Base-by-base conservation (phyloP, 495 filamentous ascomycete genomes). In the Coniosporium apollinis region DNA sequence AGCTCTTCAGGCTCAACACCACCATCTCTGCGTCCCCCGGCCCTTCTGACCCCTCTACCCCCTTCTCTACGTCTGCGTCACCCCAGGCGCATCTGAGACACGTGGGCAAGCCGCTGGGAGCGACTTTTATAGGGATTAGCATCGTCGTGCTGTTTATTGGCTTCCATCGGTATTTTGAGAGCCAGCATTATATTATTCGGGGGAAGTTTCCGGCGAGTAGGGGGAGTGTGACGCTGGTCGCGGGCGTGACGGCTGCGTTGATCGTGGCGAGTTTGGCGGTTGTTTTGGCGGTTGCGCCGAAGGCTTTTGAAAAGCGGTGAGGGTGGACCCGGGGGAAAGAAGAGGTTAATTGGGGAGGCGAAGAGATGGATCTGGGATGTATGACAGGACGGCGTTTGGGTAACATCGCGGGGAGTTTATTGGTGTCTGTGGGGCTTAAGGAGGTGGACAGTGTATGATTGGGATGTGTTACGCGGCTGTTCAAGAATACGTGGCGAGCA, bases 121-220 rank as follows among this genome's bases (percentile, higher is more conserved):
- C 85, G 2, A 91, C 85, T 0, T 99, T 99, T 47, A 67, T 99
- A 30, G 82, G 64, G 0, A 79, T 96, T 38, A 74, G 79, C 30
- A 84, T 99, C 34, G 36, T 94, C 17, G 72, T 93, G 26, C 64
- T 97, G n/a, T 56, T 82, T 21, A 58, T 94, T 30, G 89, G 89
- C 17, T 77, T 79, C 44, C 74, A 81, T 45, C 64, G 78, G 31
- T 82, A 72, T 41, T 77, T 76, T 48, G 64, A 70, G 32, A 42
- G 62, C 17, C 74, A 84, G 59, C 73, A 87, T 46, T 97, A 91
- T 79, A 74, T 97, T 35, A 74, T 94, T 25, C 66, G 75, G 38
- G 87, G 87, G 37, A 94, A 94, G 51, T 97, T 94, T 43, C 87
- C 87, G 0, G 87, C 87, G 1, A 87, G 82, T 48, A 66, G 87